phyloP scores from a whole-genome alignment of 1,284 basidiomycete species.

The Ganoderma leucocontextum region DNA sequence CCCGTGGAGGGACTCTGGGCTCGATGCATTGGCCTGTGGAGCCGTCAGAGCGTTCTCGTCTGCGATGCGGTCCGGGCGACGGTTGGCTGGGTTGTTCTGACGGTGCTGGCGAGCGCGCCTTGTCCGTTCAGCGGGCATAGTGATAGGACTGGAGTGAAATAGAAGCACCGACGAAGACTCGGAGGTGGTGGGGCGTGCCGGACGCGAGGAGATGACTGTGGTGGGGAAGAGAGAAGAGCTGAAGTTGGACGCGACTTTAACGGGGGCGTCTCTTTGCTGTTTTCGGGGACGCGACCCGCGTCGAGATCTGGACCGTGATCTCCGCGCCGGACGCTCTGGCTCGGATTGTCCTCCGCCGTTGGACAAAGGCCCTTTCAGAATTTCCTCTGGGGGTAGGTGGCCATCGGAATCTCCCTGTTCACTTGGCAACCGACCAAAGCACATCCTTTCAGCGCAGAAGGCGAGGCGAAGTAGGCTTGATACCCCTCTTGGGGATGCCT shows the following conservation, averaged over 20 bases:
- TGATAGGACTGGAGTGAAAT: not conserved
- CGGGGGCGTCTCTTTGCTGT: slow-evolving; percentile 5
- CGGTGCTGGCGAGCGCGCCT: not conserved
- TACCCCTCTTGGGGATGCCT: not conserved
- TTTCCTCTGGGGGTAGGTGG: not conserved
- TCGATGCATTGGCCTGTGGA: not conserved
- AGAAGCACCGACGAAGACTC: not conserved
- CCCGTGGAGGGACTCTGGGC: not conserved
- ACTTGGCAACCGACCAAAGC: not conserved
- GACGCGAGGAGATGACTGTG: not conserved
- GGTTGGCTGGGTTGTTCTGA: not conserved
- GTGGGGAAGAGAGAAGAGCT: not conserved
- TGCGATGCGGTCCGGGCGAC: not conserved
- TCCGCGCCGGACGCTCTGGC: not conserved
- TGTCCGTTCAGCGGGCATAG: not conserved
- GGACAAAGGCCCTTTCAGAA: not conserved
- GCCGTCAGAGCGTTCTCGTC: not conserved
- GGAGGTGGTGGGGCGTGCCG: not conserved
- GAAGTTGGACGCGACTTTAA: not conserved
- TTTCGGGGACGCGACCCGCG: not conserved
- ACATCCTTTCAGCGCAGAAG: not conserved
- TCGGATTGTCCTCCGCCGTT: not conserved
- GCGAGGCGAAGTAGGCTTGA: not conserved
- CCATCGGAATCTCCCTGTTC: not conserved
- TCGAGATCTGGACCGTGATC: not conserved